Percentiles rank a stretch among this genome's conserved stretches.
Evolutionary conservation across 2,329 filamentous ascomycete species (phyloP).

Genomic region (Aspergillus udagawae): DNA sequence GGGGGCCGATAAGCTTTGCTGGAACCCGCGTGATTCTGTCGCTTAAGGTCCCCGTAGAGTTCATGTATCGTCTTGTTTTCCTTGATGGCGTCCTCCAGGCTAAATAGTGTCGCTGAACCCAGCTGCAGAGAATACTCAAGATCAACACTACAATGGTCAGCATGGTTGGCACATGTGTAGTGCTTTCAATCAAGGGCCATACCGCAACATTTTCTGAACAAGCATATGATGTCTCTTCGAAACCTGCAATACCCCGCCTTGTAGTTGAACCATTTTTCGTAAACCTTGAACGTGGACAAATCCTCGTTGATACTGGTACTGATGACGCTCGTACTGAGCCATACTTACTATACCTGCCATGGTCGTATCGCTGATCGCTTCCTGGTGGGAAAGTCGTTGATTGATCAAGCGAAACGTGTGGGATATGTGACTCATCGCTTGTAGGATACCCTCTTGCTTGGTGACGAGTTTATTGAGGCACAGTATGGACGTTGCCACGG

Average conservation of each 20-base stretch:
- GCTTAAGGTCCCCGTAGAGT: background rate
- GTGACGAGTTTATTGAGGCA: background rate
- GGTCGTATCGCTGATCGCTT: background rate
- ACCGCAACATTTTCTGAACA: background rate
- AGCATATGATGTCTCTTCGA: background rate
- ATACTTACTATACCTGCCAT: background rate
- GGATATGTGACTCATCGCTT: background rate
- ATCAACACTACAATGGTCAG: background rate
- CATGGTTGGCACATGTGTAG: background rate
- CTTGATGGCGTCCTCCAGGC: background rate
- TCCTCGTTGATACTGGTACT: background rate
- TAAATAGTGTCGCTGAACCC: background rate
- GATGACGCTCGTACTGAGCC: background rate
- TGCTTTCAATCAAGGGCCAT: background rate
- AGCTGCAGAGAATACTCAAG: background rate
- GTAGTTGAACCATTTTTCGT: background rate
- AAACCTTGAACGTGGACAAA: background rate
- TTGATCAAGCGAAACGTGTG: background rate
- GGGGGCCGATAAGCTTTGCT: background rate
- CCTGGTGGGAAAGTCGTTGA: background rate
- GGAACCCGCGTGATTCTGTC: background rate
- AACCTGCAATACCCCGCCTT: background rate
- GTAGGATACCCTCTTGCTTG: background rate
- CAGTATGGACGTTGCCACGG: background rate
- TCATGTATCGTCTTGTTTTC: background rate